Conservation (phyloP, 2,329 filamentous ascomycete genomes). For the Ophiostoma tasmaniense region DNA sequence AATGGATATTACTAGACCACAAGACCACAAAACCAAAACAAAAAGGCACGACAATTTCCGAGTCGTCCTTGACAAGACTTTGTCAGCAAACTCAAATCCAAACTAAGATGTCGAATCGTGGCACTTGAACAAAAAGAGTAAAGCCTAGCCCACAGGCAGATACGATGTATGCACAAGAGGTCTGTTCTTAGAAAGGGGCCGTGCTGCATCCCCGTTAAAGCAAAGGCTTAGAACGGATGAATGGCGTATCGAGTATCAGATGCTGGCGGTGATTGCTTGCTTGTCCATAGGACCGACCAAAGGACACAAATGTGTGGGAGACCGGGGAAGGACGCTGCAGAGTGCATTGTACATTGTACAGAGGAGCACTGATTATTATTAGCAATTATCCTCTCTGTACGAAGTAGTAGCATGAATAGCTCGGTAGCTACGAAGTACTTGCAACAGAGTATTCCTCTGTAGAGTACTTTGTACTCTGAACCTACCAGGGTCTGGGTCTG, state of each 20-base stretch:
- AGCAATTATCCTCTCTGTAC: no score
- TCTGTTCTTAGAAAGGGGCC: background rate
- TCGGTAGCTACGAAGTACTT: background rate
- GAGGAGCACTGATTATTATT: background rate
- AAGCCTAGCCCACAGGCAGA: background rate
- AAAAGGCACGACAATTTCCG: background rate
- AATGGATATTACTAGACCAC: background rate
- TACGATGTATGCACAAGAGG: background rate
- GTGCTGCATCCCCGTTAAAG: slow-evolving; percentile 8
- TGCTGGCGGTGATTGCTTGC: background rate
- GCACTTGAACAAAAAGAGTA: background rate
- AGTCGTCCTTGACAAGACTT: background rate
- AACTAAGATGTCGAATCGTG: background rate
- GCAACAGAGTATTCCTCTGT: no score
- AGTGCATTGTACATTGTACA: no score
- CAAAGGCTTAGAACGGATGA: slow-evolving; percentile 6
- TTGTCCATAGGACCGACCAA: background rate
- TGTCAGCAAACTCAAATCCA: background rate
- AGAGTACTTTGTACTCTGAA: no score
- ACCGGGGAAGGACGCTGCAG: background rate
- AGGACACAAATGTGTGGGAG: background rate
- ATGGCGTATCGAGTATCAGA: background rate
- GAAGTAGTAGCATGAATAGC: background rate
- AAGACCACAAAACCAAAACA: background rate
- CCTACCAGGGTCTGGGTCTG: background rate